Base-by-base conservation (phyloP, 176 grass and related monocot genomes). In the Areca catechu region DNA sequence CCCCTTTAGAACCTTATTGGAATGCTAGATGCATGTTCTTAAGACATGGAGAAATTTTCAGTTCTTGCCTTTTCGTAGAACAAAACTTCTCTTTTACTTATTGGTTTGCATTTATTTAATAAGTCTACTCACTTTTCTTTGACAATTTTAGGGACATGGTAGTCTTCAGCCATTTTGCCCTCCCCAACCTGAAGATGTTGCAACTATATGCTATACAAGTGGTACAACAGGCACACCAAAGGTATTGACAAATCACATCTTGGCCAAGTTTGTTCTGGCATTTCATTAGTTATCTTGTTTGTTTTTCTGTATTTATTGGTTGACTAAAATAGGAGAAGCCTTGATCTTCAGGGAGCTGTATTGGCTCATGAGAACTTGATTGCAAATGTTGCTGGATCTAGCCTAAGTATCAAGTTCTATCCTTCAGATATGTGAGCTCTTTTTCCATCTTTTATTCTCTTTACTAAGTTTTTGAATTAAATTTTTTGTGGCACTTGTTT, bases 151-250 rank as follows among this genome's bases (percentile, higher is more conserved):
- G 93, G 87, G 87, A 53, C 79, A 75, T 25, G 73, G 51, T 58
- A 78, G 54, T 69, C 54, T 83, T 71, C 81, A 83, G 71, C 49
- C 61, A 63, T 92, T 88, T 77, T 58, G 69, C 19, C 78, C 87
- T 73, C 87, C 93, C 55, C 91, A 85, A 78, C 83, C 87, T 80
- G 66, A 88, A 77, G 87, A 98, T 69, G 34, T 88, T 61, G 93
- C 93, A 12, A 98, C 93, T 61, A 89, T 98, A 29, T 98, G 93
- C 76, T 98, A 98, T 58, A 98, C 93, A 1, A 98, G 93, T 71
- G 93, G 93, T 23, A 98, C 93, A 54, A 98, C 87, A 48, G 87
- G 93, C 37, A 98, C 84, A 47, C 87, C 87, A 53, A 98, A 98
- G 87, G 87, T 83, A 72, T 20, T 71, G 50, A 24, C 50, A 71